A percentile compares a stretch with the other conserved stretches of the same genome.
Evolutionary conservation across 2,329 filamentous ascomycete species (phyloP).

Genomic region (Colletotrichum cuscutae): DNA sequence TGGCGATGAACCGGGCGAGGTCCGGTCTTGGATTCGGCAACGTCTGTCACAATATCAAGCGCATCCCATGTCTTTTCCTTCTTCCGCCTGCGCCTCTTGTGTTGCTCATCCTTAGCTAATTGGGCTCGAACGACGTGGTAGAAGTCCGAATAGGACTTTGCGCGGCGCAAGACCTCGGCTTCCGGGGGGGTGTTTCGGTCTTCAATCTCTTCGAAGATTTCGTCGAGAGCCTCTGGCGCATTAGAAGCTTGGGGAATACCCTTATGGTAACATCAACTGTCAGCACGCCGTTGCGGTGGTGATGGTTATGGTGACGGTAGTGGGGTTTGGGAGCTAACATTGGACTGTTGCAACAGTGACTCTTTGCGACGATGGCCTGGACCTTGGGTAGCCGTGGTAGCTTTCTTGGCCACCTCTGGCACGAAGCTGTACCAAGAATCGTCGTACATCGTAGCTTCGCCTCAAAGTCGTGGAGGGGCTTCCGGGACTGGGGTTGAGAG

Average conservation of each 20-base stretch:
- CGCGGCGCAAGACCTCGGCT: conserved; percentile 71
- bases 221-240: conserved; percentile 64
- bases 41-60: conserved; percentile 49
- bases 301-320: neutral
- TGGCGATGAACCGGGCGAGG: conserved; percentile 57
- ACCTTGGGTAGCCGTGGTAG: conserved; percentile 53
- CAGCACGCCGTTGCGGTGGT: conserved; percentile 36
- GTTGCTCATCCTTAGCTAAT: conserved; percentile 60
- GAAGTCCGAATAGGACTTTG: conserved; percentile 84
- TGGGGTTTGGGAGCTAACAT: conserved; percentile 56
- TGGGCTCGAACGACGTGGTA: conserved; percentile 71
- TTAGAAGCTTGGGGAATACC: conserved; percentile 62
- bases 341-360: conserved; percentile 75
- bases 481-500: neutral
- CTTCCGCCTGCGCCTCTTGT: conserved; percentile 50
- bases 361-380: conserved; percentile 72
- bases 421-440: conserved; percentile 87
- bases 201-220: conserved; percentile 67
- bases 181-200: conserved; percentile 70
- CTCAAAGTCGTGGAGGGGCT: neutral
- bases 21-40: conserved; percentile 36
- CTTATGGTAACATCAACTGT: conserved; percentile 52
- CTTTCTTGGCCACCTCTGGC: conserved; percentile 66
- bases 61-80: conserved; percentile 61
- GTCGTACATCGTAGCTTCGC: conserved; percentile 72